These are phyloP conservation scores for Kuraishia capsulata DNA, from an alignment of 805 yeast genomes.

Conservation along the genomic window DNA sequence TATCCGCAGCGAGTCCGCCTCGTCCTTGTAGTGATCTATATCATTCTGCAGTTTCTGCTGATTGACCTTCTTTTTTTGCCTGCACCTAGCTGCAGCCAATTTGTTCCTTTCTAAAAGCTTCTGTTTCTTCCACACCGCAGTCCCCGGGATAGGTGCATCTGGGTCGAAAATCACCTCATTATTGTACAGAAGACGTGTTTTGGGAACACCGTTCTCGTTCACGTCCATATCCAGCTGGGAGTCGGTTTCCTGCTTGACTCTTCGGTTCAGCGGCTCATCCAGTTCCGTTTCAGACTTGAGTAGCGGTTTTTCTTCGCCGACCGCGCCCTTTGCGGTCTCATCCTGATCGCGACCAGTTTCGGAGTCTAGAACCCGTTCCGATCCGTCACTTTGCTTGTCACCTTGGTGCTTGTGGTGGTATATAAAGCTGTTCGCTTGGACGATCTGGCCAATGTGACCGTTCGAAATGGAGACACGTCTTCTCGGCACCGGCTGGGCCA, in stretches of 20 bases:
- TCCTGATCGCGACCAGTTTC: constrained; percentile 1
- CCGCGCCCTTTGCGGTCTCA: constrained; percentile 6
- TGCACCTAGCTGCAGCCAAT: constrained; percentile 91
- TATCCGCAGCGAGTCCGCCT: constrained; percentile 9
- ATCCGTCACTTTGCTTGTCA: constrained; percentile 2
- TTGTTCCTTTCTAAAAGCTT: constrained; percentile 83
- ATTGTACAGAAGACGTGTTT: constrained; percentile 41
- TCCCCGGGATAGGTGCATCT: constrained; percentile 52
- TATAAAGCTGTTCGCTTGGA: constrained; percentile 24
- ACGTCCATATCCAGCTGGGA: constrained; percentile 9
- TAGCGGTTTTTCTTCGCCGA: constrained; percentile 6
- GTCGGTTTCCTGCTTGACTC: constrained; percentile 5
- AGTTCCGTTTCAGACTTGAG: constrained; percentile 8
- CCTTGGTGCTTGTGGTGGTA: constrained; percentile 12
- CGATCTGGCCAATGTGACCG: constrained; percentile 77
- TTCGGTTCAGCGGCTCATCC: constrained; percentile 6
- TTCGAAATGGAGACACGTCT: constrained; percentile 75
- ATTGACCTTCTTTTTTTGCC: constrained; percentile 83
- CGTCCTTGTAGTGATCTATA: constrained; percentile 36
- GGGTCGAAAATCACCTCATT: constrained; percentile 47
- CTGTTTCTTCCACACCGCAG: constrained; percentile 64
- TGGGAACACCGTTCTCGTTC: constrained; percentile 28
- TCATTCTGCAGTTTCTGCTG: constrained; percentile 60
- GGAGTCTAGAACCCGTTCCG: constrained; percentile 4
- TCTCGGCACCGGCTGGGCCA: constrained; percentile 20